A percentile compares a stretch with the other conserved stretches of the same genome.
These are phyloP conservation scores for Lyophyllum semitale DNA, from an alignment of 768 basidiomycete species.

Conservation along the genomic window DNA sequence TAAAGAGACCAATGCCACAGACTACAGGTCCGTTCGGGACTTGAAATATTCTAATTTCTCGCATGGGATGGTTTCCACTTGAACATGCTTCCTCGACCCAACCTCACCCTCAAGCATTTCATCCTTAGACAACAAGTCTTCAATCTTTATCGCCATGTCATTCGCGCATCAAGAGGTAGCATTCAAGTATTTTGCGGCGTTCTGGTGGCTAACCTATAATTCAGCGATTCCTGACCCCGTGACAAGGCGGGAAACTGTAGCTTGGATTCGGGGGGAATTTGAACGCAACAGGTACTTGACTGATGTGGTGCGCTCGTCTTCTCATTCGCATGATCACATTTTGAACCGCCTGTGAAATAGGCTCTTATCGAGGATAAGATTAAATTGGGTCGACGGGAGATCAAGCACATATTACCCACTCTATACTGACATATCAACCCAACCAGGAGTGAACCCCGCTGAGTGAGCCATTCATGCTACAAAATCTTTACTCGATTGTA, in stretches of 20 bases:
- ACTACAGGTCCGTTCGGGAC: conserved; percentile 29
- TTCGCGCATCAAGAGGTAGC: conserved; percentile 68
- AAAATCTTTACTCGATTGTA: not conserved
- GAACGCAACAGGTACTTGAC: conserved; percentile 59
- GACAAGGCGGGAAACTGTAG: conserved; percentile 64
- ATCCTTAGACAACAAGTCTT: conserved; percentile 65
- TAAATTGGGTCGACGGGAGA: conserved; percentile 56
- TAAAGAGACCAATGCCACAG: conserved; percentile 15
- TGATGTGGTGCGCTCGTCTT: conserved; percentile 50
- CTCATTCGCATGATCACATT: not conserved
- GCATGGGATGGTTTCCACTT: conserved; percentile 17
- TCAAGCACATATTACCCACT: conserved; percentile 52
- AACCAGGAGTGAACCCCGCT: not conserved
- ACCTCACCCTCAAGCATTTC: conserved; percentile 70
- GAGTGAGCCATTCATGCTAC: not conserved
- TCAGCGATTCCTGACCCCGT: conserved; percentile 63
- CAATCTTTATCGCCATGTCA: conserved; percentile 63
- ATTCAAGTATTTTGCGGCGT: conserved; percentile 6
- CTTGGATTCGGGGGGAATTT: conserved; percentile 75
- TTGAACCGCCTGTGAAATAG: conserved; percentile 33
- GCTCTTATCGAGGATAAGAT: conserved; percentile 62
- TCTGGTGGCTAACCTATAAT: conserved; percentile 1
- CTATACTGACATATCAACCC: not conserved
- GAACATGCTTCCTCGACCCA: conserved; percentile 14
- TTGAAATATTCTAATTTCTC: conserved; percentile 32